Base-by-base conservation (phyloP, 2,329 filamentous ascomycete genomes). In the Leptosphaerulina australis region DNA sequence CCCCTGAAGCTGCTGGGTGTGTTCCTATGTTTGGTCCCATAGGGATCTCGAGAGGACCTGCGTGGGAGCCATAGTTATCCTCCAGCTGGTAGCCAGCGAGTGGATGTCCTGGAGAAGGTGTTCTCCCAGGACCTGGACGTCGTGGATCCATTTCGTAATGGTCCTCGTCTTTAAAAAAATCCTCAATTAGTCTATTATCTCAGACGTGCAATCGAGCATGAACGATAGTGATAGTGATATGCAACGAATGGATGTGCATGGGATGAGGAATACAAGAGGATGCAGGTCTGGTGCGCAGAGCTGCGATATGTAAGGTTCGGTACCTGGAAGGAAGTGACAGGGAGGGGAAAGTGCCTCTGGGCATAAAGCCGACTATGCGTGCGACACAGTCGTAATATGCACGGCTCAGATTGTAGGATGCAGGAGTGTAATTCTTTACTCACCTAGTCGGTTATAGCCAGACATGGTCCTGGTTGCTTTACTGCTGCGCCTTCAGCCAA, bases 81-180 rank as follows among this genome's bases (percentile, higher is more conserved):
- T 94, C 87, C 36, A 95, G 81, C 69, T 95, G 89, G 72, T 96
- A 96, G 59, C 86, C 84, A 62, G 87, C 83, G 12, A 88, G 76
- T 21, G 88, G 88, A 59, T 90, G 87, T 38, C 85, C 87, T 25
- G 90, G 90, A 36, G 90, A 94, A 44, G 90, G 89, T 48, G 88
- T 84, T 70, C 78, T 69, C 67, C 72, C 72, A 15, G 44, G 44
- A 36, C 51, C 53, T 41, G 70, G 66, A 59, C 70, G 79, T 60
- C 79, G 81, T 47, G 81, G 80, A 62, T 83, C 77, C 79, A 85
- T 79, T 24, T 57, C 59, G 61, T 70, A 67, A 14, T 62, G 58
- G 18, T 66, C 59, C 30, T 64, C 63, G 58, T 67, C 63, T 56
- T 55, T 59, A 26, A 50, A 26, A 50, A 54, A 17, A 30, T 39